Conservation (phyloP, 805 yeast genomes). For the Spathaspora gorwiae region DNA sequence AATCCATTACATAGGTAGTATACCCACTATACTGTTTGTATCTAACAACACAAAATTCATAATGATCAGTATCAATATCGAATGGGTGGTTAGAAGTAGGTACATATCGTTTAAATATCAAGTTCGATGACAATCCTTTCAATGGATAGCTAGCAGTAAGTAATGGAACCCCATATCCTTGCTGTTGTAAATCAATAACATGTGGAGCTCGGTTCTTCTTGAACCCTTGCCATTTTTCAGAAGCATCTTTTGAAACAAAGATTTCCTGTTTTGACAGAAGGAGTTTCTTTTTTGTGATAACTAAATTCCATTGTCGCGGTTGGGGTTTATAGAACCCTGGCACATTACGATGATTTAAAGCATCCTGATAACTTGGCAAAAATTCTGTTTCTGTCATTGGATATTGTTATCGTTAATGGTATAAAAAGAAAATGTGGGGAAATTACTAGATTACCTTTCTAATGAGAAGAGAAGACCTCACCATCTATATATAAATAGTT, state of each 20-base stretch:
- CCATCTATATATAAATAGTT: no score
- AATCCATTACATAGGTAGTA: slow-evolving; percentile 2
- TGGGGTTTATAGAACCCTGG: no score
- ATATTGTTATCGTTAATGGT: no score
- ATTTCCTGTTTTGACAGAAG: neutral
- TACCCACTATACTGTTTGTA: neutral
- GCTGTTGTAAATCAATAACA: slow-evolving; percentile 1
- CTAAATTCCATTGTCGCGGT: no score
- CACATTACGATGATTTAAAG: no score
- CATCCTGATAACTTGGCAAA: no score
- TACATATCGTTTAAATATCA: slow-evolving; percentile 3
- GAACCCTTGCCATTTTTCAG: slow-evolving; percentile 4
- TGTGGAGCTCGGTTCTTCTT: slow-evolving; percentile 3
- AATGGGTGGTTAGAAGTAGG: slow-evolving; percentile 5
- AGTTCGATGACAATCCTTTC: neutral
- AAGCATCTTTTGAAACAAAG: slow-evolving; percentile 5
- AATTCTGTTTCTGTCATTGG: no score
- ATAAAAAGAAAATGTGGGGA: no score
- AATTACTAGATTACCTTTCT: no score
- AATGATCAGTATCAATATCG: slow-evolving; percentile 5
- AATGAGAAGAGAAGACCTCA: no score
- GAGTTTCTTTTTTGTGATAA: no score
- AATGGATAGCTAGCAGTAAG: slow-evolving; percentile 4
- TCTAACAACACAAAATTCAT: slow-evolving; percentile 3
- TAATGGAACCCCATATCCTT: slow-evolving; percentile 7